Evolutionary conservation across 495 filamentous ascomycete species (phyloP), one percentile per base, ranked within the genome.

Genomic region (Elasticomyces elasticus): DNA sequence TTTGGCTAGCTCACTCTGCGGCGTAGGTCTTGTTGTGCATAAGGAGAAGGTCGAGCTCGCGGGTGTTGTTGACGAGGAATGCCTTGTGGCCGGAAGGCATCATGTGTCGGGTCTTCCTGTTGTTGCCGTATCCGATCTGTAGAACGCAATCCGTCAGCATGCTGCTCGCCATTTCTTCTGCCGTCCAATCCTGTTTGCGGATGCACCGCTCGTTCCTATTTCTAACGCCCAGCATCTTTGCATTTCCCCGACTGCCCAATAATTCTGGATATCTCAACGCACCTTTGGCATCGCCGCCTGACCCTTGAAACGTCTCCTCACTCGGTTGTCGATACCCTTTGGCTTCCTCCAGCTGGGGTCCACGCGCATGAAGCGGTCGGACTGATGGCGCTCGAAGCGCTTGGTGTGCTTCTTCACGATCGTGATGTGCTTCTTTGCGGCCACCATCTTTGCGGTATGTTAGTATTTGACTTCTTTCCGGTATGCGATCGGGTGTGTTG

Each of bases 1-100:
- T 45, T 17, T 27, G 2, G 24, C n/a, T 28, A 42, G 80, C 89
- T 66, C 85, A 97, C 92, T 97, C 94, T 68, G 92, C 92, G 71
- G 92, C 92, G 76, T 82, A 95, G 71, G 88, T 95, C 71, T 84
- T 84, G 85, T 97, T 97, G 84, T 98, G 94, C 92, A 98, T 98
- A 57, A 98, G 81, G 64, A 98, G 86, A 58, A 98, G 84, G 76
- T 97, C 91, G 68, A 98, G 84, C 67, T 97, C 94, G 69, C 81
- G 76, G 73, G 82, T 70, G 81, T 96, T 97, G 80, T 88, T 84
- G 75, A 98, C 92, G 70, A 97, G 83, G 83, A 98, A 98, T 55
- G 92, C 89, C 81, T 97, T 97, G 83, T 96, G 92, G 76, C 92
- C 92, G 66, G 89, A 94, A 69, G 92, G 94, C 83, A 90, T 95